phyloP scores from a whole-genome alignment of 768 basidiomycete species.

The Suillus alpinus region DNA sequence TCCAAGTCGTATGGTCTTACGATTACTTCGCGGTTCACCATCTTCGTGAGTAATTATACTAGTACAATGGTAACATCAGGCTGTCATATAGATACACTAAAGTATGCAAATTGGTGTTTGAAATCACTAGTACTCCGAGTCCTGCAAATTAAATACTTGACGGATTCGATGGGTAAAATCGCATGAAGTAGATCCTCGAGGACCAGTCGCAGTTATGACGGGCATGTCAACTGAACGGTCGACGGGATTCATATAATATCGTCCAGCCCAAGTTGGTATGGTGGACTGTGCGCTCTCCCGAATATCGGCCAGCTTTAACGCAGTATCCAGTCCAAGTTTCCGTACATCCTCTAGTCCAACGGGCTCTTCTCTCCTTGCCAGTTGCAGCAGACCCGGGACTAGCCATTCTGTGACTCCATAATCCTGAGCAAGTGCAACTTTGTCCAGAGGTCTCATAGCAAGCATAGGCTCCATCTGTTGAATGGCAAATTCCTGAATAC shows the following conservation, averaged over 20 bases:
- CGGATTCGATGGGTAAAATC: neutral
- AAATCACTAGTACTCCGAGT: neutral
- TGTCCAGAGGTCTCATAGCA: conserved; percentile 16
- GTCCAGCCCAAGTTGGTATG: neutral
- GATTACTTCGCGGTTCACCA: no score
- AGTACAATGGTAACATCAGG: no score
- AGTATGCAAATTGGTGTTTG: neutral
- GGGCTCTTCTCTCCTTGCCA: conserved; percentile 10
- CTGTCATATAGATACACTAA: no score
- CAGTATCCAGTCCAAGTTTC: conserved; percentile 14
- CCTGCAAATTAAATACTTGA: neutral
- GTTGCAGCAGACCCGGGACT: conserved; percentile 21
- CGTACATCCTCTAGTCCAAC: conserved; percentile 14
- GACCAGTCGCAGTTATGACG: neutral
- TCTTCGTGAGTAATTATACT: no score
- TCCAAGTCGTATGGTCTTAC: no score
- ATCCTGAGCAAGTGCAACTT: conserved; percentile 28
- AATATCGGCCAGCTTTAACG: conserved; percentile 20
- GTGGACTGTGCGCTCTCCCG: conserved; percentile 15
- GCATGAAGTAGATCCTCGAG: neutral
- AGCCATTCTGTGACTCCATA: conserved; percentile 35
- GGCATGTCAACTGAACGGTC: neutral
- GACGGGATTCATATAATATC: neutral
- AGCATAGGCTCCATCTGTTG: conserved; percentile 16
- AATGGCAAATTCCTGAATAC: conserved; percentile 29